phyloP scores from a whole-genome alignment of 768 basidiomycete species.

The Kwoniella bestiolae region DNA sequence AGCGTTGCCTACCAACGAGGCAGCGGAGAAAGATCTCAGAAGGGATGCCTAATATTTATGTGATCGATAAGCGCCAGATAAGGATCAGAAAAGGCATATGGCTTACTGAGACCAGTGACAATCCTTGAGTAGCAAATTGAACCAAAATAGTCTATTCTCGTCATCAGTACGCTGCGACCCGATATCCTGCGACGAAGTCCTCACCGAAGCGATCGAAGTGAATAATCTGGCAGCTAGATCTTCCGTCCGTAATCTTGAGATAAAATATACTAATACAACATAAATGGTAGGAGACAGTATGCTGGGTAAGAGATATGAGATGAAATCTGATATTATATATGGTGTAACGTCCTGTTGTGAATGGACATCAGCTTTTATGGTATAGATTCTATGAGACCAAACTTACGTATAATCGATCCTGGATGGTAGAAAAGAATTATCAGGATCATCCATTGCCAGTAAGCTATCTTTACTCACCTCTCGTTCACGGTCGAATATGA shows the following conservation, averaged over 20 bases:
- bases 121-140: conserved; percentile 41
- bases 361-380: not conserved
- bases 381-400: not conserved
- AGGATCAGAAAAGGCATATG: not conserved
- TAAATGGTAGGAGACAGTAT: conserved; percentile 55
- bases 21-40: conserved; percentile 36
- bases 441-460: conserved; percentile 20
- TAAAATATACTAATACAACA: conserved; percentile 55
- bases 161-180: too few species aligned
- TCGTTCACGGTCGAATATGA: conserved; percentile 62
- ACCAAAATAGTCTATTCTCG: conserved; percentile 37
- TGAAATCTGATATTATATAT: conserved; percentile 58
- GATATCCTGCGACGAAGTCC: too few species aligned
- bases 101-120: conserved; percentile 35
- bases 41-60: conserved; percentile 34
- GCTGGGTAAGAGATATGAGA: conserved; percentile 59
- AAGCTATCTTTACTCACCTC: conserved; percentile 49
- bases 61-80: too few species aligned
- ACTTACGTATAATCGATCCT: conserved; percentile 47
- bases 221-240: conserved; percentile 58
- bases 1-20: conserved; percentile 41
- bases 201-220: conserved; percentile 56
- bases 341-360: conserved; percentile 54
- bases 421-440: not conserved
- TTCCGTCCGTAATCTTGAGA: conserved; percentile 56